Evolutionary conservation across 148 eudicot species (phyloP).

Genomic region (Amaranthus cruentus): DNA sequence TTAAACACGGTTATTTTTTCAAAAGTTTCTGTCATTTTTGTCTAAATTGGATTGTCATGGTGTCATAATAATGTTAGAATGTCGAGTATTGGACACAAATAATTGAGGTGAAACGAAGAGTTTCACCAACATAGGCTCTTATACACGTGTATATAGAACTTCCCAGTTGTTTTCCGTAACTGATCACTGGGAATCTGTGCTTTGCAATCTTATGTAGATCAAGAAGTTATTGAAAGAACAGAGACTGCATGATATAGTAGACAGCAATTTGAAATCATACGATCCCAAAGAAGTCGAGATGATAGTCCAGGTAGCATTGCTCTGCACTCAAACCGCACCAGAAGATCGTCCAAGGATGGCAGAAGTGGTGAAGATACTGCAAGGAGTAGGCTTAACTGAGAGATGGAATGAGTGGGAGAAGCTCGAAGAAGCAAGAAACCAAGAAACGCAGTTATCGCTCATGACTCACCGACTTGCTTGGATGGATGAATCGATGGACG

Average conservation of each 20-base stretch:
- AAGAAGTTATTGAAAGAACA: slow-evolving; percentile 69
- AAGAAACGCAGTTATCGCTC: slow-evolving; percentile 40
- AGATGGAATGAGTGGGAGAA: slow-evolving; percentile 93
- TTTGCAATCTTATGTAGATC: slow-evolving; percentile 35
- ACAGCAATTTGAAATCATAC: slow-evolving; percentile 54
- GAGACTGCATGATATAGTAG: slow-evolving; percentile 69
- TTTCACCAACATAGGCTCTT: no score
- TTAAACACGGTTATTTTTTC: no score
- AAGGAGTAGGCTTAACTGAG: slow-evolving; percentile 70
- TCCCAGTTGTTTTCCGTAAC: neutral
- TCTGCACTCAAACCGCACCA: slow-evolving; percentile 76
- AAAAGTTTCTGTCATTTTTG: no score
- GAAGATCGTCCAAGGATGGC: slow-evolving; percentile 92
- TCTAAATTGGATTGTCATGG: no score
- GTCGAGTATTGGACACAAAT: no score
- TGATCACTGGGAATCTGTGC: neutral
- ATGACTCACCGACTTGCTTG: slow-evolving; percentile 60
- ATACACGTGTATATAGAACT: no score
- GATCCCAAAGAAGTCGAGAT: slow-evolving; percentile 66
- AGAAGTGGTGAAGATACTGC: slow-evolving; percentile 65
- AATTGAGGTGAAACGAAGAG: no score
- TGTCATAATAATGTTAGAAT: no score
- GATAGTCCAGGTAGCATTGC: slow-evolving; percentile 77
- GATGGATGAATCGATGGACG: slow-evolving; percentile 73
- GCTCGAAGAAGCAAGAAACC: slow-evolving; percentile 60